Conservation (phyloP, 345 rosid genomes). For the Bretschneidera sinensis region DNA sequence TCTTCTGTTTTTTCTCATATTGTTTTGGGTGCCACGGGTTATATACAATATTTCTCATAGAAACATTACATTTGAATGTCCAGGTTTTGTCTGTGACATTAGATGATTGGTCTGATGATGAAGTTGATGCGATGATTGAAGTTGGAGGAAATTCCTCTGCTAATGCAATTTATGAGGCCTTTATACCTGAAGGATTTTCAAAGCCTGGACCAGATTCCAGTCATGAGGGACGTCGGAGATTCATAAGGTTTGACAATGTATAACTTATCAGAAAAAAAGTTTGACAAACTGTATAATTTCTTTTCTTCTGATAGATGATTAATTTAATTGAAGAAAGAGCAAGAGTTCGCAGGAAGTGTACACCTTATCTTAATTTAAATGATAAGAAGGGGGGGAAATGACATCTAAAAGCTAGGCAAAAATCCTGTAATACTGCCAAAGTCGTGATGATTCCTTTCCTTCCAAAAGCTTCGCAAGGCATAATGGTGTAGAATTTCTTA, state of each 20-base stretch:
- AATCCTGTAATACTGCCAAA: too few species aligned
- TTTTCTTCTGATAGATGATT: too few species aligned
- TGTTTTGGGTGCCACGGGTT: neutral
- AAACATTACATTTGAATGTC: slow-evolving; percentile 9
- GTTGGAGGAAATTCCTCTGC: slow-evolving; percentile 93
- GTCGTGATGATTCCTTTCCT: neutral
- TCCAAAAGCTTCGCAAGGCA: neutral
- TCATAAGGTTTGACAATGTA: slow-evolving; percentile 69
- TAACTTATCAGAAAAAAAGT: too few species aligned
- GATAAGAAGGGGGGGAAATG: neutral
- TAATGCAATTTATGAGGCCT: slow-evolving; percentile 85
- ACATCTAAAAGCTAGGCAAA: too few species aligned
- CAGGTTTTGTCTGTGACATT: slow-evolving; percentile 92
- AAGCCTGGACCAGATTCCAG: slow-evolving; percentile 82
- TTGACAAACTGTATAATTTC: slow-evolving; percentile 1
- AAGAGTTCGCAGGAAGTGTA: too few species aligned
- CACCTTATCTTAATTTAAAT: too few species aligned
- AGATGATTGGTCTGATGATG: slow-evolving; percentile 96
- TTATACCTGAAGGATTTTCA: slow-evolving; percentile 67
- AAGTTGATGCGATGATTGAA: slow-evolving; percentile 85
- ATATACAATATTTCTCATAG: slow-evolving; percentile 1
- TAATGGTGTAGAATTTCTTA: neutral
- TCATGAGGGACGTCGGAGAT: slow-evolving; percentile 68
- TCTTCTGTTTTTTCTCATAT: neutral
- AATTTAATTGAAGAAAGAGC: too few species aligned